Evolutionary conservation across 495 filamentous ascomycete species (phyloP), one percentile per base, ranked within the genome.

Genomic region (Aspergillus bertholletiae): DNA sequence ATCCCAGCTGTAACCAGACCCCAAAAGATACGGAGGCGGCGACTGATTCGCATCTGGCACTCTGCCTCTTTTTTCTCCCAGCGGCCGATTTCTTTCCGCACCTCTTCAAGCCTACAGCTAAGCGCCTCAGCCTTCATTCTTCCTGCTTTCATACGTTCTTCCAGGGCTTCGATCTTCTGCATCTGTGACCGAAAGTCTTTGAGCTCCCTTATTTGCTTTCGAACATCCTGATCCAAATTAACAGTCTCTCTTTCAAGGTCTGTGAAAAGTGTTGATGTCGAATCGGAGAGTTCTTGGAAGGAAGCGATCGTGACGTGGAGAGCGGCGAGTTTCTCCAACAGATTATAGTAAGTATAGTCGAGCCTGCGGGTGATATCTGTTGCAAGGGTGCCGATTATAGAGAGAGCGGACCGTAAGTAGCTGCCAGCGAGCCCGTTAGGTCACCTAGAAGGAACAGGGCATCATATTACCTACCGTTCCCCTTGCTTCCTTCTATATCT

Each of bases 271-370:
- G 80, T 68, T 15, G 78, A 72, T 8, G 84, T 87, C 24, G 82
- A 80, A 7, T 73, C 74, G 1, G 86, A 83, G 4, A 97, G 80
- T 46, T 88, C 82, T 55, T 88, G 84, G 18, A 97, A 80, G 4
- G 78, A 82, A 1, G 72, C 56, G 21, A 96, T 81, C 2, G 86
- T 90, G 47, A 78, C 74, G 48, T 86, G 84, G 28, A 97, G 74
- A 0, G 82, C 69, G 40, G 82, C 79, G 27, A 93, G 76, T 54
- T 88, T 93, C 63, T 93, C 87, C 15, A 94, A 76, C 5, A 97
- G 77, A 4, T 87, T 84, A 61, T 92, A 92, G 72, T 96, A 96
- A 0, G 87, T 91, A 59, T 88, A 87, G 63, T 96, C 90, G n/a
- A 97, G 80, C 41, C 82, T 82, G 56, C 82, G 80, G 18, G 85